phyloP scores from a whole-genome alignment of 2,329 filamentous ascomycete genomes.

The Aspergillus melleus region DNA sequence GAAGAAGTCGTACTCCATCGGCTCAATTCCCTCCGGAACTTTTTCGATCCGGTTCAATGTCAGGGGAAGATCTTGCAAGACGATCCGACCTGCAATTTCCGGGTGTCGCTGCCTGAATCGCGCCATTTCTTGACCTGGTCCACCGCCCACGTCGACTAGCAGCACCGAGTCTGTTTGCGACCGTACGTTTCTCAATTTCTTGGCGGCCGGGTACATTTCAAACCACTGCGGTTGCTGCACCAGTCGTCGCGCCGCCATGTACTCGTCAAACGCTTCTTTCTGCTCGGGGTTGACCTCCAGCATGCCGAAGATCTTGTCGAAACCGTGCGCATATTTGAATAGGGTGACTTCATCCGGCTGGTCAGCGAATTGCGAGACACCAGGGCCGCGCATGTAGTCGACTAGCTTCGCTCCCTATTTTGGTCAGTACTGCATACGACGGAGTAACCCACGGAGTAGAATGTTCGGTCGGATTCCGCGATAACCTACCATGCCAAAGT shows the following conservation, averaged over 20 bases:
- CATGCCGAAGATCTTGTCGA: conserved; percentile 17
- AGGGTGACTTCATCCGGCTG: conserved; percentile 11
- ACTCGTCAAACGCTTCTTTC: conserved; percentile 21
- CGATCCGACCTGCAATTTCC: conserved; percentile 39
- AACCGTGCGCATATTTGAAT: conserved; percentile 17
- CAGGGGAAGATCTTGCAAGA: conserved; percentile 50
- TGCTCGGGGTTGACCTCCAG: conserved; percentile 18
- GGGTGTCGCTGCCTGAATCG: conserved; percentile 39
- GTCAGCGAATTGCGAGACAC: conserved; percentile 5
- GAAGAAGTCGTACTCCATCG: conserved; percentile 48
- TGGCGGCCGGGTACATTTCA: conserved; percentile 16
- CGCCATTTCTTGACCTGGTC: conserved; percentile 39
- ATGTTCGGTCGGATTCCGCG: background rate
- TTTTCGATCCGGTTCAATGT: conserved; percentile 28
- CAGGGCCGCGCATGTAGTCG: conserved; percentile 20
- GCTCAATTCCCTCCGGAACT: conserved; percentile 17
- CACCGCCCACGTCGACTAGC: conserved; percentile 46
- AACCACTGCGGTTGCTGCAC: conserved; percentile 19
- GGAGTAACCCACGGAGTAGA: too few relatives aligned
- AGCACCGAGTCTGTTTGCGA: conserved; percentile 14
- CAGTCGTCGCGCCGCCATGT: conserved; percentile 18
- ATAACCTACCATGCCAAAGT: conserved; percentile 11
- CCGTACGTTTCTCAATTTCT: conserved; percentile 4
- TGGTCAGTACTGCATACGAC: background rate
- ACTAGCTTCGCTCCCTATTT: conserved; percentile 5